phyloP scores from a whole-genome alignment of 2,329 filamentous ascomycete genomes.

The Cladosporium sp. region DNA sequence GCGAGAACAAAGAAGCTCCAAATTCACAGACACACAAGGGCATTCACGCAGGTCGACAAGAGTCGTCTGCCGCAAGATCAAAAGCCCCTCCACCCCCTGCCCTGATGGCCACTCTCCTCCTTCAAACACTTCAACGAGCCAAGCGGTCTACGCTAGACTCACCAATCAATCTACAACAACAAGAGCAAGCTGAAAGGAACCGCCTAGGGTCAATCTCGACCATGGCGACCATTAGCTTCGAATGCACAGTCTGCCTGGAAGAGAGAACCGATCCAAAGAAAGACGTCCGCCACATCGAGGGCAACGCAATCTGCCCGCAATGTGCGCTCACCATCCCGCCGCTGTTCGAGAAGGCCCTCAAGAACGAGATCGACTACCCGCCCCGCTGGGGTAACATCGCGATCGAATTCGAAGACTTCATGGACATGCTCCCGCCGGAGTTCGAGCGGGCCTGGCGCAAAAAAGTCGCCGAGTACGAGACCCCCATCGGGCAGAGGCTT shows the following conservation, averaged over 20 bases:
- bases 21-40: no score
- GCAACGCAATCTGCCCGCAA: background rate
- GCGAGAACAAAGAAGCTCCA: no score
- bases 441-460: background rate
- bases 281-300: background rate
- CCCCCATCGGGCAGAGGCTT: slow-evolving; percentile 1
- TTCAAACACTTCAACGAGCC: no score
- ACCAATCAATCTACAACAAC: no score
- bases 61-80: no score
- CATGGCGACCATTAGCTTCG: background rate
- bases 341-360: slow-evolving; percentile 10
- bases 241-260: background rate
- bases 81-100: no score
- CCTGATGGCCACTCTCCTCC: no score
- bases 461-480: slow-evolving; percentile 8
- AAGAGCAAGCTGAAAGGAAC: no score
- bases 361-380: slow-evolving; percentile 12
- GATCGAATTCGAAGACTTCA: background rate
- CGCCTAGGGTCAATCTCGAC: no score
- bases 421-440: background rate
- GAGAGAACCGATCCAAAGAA: background rate
- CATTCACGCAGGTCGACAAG: no score
- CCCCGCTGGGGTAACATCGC: background rate
- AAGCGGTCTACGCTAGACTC: no score
- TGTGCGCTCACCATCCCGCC: background rate